Percentiles rank a stretch among this genome's conserved stretches.
These are phyloP conservation scores for Nothophaeocryptopus gaeumannii DNA, from an alignment of 2,329 filamentous ascomycete genomes.

Conservation along the genomic window DNA sequence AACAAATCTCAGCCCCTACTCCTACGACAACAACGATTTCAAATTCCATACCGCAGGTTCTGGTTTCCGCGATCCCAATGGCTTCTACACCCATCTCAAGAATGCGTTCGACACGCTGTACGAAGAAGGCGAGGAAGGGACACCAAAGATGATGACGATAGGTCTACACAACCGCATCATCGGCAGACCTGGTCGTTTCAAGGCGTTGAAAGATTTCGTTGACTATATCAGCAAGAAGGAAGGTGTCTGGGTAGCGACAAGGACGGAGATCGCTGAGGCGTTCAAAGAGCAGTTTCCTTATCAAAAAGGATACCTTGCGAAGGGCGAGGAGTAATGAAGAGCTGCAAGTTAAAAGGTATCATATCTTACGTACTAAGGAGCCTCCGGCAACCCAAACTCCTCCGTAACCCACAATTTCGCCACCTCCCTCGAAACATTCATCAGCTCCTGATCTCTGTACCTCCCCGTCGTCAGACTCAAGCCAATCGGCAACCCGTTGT, in stretches of 20 bases:
- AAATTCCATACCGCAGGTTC: slow-evolving; percentile 43
- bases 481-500: slow-evolving; percentile 58
- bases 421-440: slow-evolving; percentile 43
- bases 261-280: slow-evolving; percentile 52
- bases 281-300: slow-evolving; percentile 52
- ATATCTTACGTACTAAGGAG: no score
- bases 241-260: slow-evolving; percentile 54
- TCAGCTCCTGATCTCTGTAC: slow-evolving; percentile 45
- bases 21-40: slow-evolving; percentile 56
- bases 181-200: slow-evolving; percentile 52
- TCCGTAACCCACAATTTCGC: slow-evolving; percentile 35
- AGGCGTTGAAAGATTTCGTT: slow-evolving; percentile 52
- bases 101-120: slow-evolving; percentile 56
- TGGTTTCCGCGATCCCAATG: slow-evolving; percentile 47
- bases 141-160: slow-evolving; percentile 59
- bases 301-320: slow-evolving; percentile 30
- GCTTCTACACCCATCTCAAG: slow-evolving; percentile 50
- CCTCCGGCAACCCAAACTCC: slow-evolving; percentile 3
- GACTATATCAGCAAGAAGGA: slow-evolving; percentile 54
- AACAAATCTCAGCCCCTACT: slow-evolving; percentile 10
- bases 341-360: no score
- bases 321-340: neutral
- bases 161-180: slow-evolving; percentile 55
- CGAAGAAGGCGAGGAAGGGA: slow-evolving; percentile 49
- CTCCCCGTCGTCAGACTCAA: slow-evolving; percentile 51